Evolutionary conservation across 2,329 filamentous ascomycete species (phyloP).

Genomic region (Aspergillus pseudoglaucus): DNA sequence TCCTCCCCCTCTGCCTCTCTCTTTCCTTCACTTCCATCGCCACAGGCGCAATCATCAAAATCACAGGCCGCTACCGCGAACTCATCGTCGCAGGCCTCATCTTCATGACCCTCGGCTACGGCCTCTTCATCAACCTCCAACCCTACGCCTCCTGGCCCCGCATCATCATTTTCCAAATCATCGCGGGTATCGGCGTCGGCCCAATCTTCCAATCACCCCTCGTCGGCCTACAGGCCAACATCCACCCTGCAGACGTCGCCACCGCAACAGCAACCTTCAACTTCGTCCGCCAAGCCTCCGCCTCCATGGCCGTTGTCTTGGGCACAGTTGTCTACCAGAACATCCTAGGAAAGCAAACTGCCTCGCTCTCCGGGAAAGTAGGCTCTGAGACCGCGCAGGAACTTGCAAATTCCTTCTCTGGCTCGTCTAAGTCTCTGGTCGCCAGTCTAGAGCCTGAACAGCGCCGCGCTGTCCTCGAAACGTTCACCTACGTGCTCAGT

Average conservation of each 20-base stretch:
- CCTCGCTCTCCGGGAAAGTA: conserved; percentile 21
- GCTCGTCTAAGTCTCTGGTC: conserved; percentile 29
- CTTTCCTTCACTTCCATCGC: conserved; percentile 57
- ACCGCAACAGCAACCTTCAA: conserved; percentile 57
- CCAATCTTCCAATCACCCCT: conserved; percentile 59
- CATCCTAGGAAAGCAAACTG: conserved; percentile 27
- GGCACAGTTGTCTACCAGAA: conserved; percentile 47
- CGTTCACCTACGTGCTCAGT: conserved; percentile 39
- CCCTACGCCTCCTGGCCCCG: conserved; percentile 48
- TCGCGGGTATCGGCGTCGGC: conserved; percentile 56
- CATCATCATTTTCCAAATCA: conserved; percentile 50
- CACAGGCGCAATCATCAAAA: conserved; percentile 65
- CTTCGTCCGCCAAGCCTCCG: conserved; percentile 54
- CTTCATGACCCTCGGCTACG: conserved; percentile 59
- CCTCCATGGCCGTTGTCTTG: conserved; percentile 53
- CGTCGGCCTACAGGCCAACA: conserved; percentile 58
- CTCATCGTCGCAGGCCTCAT: conserved; percentile 55
- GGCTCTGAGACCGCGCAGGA: conserved; percentile 20
- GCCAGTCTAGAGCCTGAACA: conserved; percentile 26
- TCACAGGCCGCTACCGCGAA: conserved; percentile 60
- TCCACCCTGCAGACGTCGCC: conserved; percentile 55
- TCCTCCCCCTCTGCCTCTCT: conserved; percentile 63
- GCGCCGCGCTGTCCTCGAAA: conserved; percentile 31
- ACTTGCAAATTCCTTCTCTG: conserved; percentile 28
- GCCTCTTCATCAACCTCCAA: conserved; percentile 55